Base-by-base conservation (phyloP, 352 stramenopile species). In the Elongisporangium undulatum region DNA sequence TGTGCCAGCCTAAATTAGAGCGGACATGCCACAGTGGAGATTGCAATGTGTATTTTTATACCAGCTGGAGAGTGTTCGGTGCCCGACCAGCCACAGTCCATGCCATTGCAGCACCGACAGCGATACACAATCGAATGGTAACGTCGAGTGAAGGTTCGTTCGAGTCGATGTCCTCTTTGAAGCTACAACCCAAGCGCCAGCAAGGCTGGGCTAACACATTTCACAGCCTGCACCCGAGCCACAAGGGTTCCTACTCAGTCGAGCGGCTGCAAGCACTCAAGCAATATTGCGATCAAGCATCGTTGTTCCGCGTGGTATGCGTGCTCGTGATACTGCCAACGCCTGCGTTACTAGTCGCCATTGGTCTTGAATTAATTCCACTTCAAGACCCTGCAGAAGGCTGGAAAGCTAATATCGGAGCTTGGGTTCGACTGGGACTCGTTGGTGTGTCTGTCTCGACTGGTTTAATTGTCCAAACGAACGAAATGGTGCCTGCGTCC, bases 361-460 rank as follows among this genome's bases (percentile, higher is more conserved):
- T 52, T 15, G 4, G 19, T n/a, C 17, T 59, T 4, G 55, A 59
- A 20, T 39, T n/a, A 1, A 59, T 59, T 21, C 55, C 55, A 9
- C 23, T 59, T 16, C 24, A 49, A 41, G 29, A 13, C 9, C 29
- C 29, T 2, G 4, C 4, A 2, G 58, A 61, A 3, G 58, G 68
- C 2, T 72, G 60, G 59, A 51, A 58, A 56, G 59, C 52, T 0
- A 77, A 77, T 48, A 67, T 63, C 53, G 49, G 50, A 7, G 59
- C 71, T 21, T 79, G 57, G 58, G 45, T 71, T n/a, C 61, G 65
- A 10, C 29, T 64, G 3, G 61, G 59, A 21, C 24, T 66, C n/a
- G 63, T 61, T 1, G 62, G n/a, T 0, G 17, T 64, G 2, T 34
- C 63, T 2, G 51, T 67, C 16, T 51, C 56, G 2, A 55, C 66